Base-by-base conservation (phyloP, 2,329 filamentous ascomycete species). In the Colletotrichum graminicola region DNA sequence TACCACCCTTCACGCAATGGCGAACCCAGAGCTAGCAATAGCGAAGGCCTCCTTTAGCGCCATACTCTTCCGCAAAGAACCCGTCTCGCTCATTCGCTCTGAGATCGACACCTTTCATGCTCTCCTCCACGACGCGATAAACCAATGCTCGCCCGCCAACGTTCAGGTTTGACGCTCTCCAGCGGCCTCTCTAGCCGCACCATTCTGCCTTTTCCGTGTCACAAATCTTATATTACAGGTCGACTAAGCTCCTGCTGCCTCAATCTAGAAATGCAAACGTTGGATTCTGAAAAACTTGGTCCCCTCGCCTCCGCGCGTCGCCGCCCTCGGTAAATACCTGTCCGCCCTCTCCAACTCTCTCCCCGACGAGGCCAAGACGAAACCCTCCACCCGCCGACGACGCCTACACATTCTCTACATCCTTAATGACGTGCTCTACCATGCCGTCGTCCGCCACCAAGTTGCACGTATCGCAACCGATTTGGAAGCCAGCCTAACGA, bases 31-130 rank as follows among this genome's bases (percentile, higher is more conserved):
- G 79, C 82, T 95, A 72, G 91, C 91, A 76, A 93, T 95, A 75
- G 91, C 92, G 73, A 95, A 94, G 83, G 92, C 93, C 51, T 89
- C 92, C n/a, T 89, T 96, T 75, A 89, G 91, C 8, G 92, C 92
- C 34, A 87, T 90, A 12, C 89, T 95, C 52, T 87, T 95, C 69
- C 91, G 92, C 73, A 88, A 91, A 51, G 93, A 95, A 78, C 92
- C 93, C n/a, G 85, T 84, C 26, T 88, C 92, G 12, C 87, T 93
- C 67, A 82, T 89, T 60, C 90, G 91, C 79, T 88, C 90, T 76
- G 88, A 92, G 71, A 92, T 95, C 80, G 87, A 91, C 75, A 81
- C 87, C 69, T 93, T 95, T 80, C 89, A 94, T 80, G 79, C 83
- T 74, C 84, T 90, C 71, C 86, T 96, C 77, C 88, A 91, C 80